Evolutionary conservation across 169 alveolate species (phyloP), one percentile per base, ranked within the genome.

Genomic region (Eimeria necatrix): DNA sequence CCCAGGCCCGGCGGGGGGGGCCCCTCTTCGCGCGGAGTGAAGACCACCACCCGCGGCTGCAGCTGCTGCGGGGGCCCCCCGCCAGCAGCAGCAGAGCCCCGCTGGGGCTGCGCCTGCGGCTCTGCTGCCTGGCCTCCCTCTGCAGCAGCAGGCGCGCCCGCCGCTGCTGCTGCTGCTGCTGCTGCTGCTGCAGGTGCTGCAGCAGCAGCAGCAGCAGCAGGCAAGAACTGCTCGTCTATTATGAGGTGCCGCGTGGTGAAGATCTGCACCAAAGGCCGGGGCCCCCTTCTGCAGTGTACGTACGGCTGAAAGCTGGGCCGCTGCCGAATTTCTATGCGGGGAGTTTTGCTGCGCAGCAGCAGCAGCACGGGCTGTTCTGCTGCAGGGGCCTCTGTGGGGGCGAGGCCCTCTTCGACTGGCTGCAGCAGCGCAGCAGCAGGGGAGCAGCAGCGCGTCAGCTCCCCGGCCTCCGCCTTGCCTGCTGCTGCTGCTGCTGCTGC

Each of bases 351-450:
- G 53, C 53, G 84, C 32, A 26, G 51, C 84, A 73, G 84, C 56
- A 73, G 84, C 84, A 41, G 59, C n/a, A 73, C 59, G 64, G 64
- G 20, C 20, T 73, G 84, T n/a, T 46, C 84, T 46, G 84, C 84
- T 46, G 84, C 84, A 16, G 64, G 14, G 8, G 56, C 56, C 16
- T 24, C 56, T 73, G 84, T 53, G 4, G 22, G 84, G 8, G 84
- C 7, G 2, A 12, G 5, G 26, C 32, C 48, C 24, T 64, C 76
- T 22, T 64, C 20, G 10, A 64, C 76, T 1, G 76, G 76, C 46
- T 64, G 76, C 26, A 64, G 46, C 76, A 22, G 76, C 20, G n/a
- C n/a, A n/a, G 76, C 48, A 7, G 49, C 10, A 7, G 76, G 76
- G 5, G 76, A 64, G 9, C 76, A 64, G 46, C 76, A 64, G 24